Base-by-base conservation (phyloP, 345 rosid species). In the Euphorbia pulcherrima region DNA sequence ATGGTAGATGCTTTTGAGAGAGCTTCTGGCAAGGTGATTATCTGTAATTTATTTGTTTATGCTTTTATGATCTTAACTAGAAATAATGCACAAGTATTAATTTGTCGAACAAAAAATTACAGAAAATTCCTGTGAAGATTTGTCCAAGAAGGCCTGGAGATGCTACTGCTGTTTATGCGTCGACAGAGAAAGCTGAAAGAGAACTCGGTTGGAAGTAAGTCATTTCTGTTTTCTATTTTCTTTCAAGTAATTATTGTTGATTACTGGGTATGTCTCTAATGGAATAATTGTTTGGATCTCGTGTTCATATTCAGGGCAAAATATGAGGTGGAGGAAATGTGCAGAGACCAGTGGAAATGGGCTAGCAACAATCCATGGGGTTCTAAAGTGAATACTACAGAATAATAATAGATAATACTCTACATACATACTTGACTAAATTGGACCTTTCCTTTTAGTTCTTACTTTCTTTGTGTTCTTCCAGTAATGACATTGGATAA, bases 331-430 rank as follows among this genome's bases (percentile, higher is more conserved):
- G 86, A 74, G 21, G 97, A 91, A 73, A 91, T 94, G 96, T 91
- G 99, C 85, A 80, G 89, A 75, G 95, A 89, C 68, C 99, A 94
- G 35, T 94, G 99, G 99, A 91, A 86, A 16, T 91, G 99, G 97
- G 96, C 89, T 29, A 75, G 83, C 75, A 86, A 80, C 27, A 88
- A 91, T 68, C 97, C 96, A 72, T 82, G 83, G 92, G 99, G 99
- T 13, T 58, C n/a, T n/a, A n/a, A n/a, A n/a, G 9, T 8, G 60
- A 44, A 27, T 46, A 60, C 58, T 11, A 28, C 13, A 20, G 33
- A 62, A 55, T 30, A 27, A 26, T 33, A 33, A 33, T 2, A 2
- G 7, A 33, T 33, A n/a, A 33, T 33, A n/a, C n/a, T n/a, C n/a
- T n/a, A n/a, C n/a, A n/a, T n/a, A 33, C 37, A 33, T 33, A 33